These are phyloP conservation scores for Cystoderma amianthinum DNA, from an alignment of 768 basidiomycete genomes.

Conservation along the genomic window DNA sequence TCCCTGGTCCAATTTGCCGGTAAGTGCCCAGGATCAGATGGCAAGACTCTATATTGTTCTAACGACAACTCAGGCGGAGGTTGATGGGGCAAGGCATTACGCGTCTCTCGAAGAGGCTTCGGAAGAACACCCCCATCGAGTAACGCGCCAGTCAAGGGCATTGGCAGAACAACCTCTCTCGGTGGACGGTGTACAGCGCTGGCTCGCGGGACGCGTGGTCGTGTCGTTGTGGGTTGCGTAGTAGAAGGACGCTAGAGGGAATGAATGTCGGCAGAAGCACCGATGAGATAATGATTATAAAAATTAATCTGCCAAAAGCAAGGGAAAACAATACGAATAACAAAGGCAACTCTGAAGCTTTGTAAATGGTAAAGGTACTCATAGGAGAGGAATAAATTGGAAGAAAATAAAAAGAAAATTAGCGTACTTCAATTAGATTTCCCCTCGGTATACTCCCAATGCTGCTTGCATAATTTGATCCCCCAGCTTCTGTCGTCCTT, in stretches of 20 bases:
- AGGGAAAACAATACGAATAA: slow-evolving; percentile 3
- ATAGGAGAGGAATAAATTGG: not conserved
- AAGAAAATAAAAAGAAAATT: slow-evolving; percentile 1
- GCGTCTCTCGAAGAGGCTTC: not conserved
- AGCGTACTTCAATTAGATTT: slow-evolving; percentile 3
- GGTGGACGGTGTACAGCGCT: slow-evolving; percentile 18
- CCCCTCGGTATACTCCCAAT: not conserved
- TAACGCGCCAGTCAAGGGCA: slow-evolving; percentile 10
- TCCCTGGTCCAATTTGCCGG: too few species aligned
- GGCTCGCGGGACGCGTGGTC: not conserved
- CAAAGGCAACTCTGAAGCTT: not conserved
- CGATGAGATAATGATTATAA: not conserved
- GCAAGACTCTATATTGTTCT: too few species aligned
- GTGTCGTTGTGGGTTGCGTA: slow-evolving; percentile 3
- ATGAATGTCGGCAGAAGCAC: not conserved
- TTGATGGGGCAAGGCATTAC: not conserved
- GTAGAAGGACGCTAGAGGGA: slow-evolving; percentile 5
- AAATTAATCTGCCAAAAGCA: not conserved
- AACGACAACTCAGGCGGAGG: slow-evolving; percentile 7
- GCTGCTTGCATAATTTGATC: not conserved
- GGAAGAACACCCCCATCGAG: slow-evolving; percentile 3
- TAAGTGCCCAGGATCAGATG: too few species aligned
- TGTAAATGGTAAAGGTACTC: not conserved
- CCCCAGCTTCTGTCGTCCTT: not conserved
- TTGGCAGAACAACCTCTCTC: slow-evolving; percentile 20